phyloP scores from a whole-genome alignment of 2,329 filamentous ascomycete species.

The Phyllosticta citriasiana region DNA sequence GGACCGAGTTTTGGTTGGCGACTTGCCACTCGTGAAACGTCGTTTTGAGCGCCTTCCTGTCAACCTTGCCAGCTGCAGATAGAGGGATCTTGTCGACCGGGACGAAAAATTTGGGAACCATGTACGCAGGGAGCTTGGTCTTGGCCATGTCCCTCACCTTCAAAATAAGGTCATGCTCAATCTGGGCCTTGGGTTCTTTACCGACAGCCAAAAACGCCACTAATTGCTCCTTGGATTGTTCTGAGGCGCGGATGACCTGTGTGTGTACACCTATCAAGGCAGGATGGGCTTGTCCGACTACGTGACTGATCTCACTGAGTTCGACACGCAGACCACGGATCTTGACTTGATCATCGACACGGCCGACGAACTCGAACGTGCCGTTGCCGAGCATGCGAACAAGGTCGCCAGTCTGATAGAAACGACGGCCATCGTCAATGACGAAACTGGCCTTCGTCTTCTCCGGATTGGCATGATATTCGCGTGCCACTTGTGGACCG shows the following conservation, averaged over 20 bases:
- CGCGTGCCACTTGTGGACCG: constrained; percentile 36
- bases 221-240: constrained; percentile 23
- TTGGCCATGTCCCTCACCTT: constrained; percentile 15
- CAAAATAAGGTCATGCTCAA: constrained; percentile 13
- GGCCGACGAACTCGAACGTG: constrained; percentile 30
- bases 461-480: constrained; percentile 30
- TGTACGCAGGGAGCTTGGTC: constrained; percentile 25
- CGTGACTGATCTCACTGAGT: constrained; percentile 28
- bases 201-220: constrained; percentile 23
- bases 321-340: constrained; percentile 29
- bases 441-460: constrained; percentile 25
- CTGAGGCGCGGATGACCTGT: constrained; percentile 22
- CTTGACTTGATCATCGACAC: constrained; percentile 31
- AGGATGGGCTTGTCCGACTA: constrained; percentile 18
- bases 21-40: constrained; percentile 21
- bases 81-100: constrained; percentile 24
- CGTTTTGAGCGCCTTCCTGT: constrained; percentile 23
- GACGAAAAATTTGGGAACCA: constrained; percentile 28
- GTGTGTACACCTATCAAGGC: constrained; percentile 19
- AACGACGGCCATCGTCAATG: constrained; percentile 19
- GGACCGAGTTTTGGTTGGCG: not conserved
- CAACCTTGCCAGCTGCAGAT: constrained; percentile 32
- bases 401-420: constrained; percentile 30
- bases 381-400: constrained; percentile 29
- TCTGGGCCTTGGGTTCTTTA: constrained; percentile 5